Base-by-base conservation (phyloP, 345 rosid genomes). In the Salix dunnii region DNA sequence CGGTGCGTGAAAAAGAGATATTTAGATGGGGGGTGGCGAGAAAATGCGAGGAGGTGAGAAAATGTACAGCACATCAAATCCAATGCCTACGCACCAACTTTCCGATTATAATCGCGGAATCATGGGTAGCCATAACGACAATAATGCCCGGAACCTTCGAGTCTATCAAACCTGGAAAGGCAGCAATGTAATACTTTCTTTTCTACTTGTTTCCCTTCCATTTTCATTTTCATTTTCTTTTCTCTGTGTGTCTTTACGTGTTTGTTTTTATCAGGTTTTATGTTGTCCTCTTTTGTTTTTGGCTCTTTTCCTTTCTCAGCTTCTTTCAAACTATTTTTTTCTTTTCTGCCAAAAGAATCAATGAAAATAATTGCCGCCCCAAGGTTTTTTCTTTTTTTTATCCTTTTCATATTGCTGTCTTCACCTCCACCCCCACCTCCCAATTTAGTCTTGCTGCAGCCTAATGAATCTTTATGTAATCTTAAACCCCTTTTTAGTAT, bases 121-220 rank as follows among this genome's bases (percentile, higher is more conserved):
- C 82, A 76, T 85, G 62, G 62, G 31, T 40, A 4, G 17, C 71
- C 51, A n/a, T 31, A 61, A 30, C 64, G 83, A 65, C 51, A 43
- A 46, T 60, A 38, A 75, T 53, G 67, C 42, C 67, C 70, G 85
- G 7, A 61, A 79, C 10, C 78, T 85, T 48, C 89, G 89, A 18
- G 78, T 82, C 58, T 91, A 91, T 82, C 90, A 91, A 86, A 83
- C 80, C 71, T 91, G 93, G 95, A 87, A 80, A 81, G 96, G 96
- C 81, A 85, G 49, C 83, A 91, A 89, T 87, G 95, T 89, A 58
- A 58, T 10, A 74, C 46, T 74, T 30, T 27, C 60, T 27, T 11
- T 49, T 31, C 46, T 11, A 70, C 53, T 72, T 31, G 27, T 13
- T 73, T 30, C 46, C 27, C 49, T 51, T 40, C 11, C 11, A 40